phyloP scores from a whole-genome alignment of 176 grass and related monocot genomes.

The Hsuehochloa calcarea region DNA sequence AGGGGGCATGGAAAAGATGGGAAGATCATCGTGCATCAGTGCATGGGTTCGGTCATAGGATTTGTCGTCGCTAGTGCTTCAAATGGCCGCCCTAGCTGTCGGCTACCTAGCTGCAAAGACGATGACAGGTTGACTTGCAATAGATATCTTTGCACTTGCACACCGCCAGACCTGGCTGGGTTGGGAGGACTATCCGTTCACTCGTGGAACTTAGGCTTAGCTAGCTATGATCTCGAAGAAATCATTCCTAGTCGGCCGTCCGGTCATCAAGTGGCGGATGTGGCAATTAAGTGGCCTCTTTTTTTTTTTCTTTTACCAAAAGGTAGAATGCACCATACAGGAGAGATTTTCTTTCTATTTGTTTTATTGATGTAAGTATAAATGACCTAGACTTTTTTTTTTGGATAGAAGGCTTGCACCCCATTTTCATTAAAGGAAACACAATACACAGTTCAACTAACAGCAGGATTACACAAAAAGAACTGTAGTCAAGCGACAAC shows the following conservation, averaged over 20 bases:
- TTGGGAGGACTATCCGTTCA: not conserved
- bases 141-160: not conserved
- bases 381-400: too few species aligned
- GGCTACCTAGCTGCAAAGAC: not conserved
- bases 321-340: not conserved
- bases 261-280: not conserved
- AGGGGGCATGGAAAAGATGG: not conserved
- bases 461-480: too few species aligned
- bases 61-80: not conserved
- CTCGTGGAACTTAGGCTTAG: not conserved
- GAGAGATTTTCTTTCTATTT: not conserved
- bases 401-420: too few species aligned
- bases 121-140: slow-evolving; percentile 18
- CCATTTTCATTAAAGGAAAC: too few species aligned
- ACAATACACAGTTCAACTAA: too few species aligned
- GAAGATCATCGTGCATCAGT: not conserved
- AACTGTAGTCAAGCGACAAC: too few species aligned
- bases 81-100: slow-evolving; percentile 14
- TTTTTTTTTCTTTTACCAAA: too few species aligned
- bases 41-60: not conserved
- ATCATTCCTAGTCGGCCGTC: not conserved
- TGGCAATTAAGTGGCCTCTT: not conserved
- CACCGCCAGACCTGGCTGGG: not conserved
- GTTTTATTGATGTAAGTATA: not conserved
- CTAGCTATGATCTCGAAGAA: not conserved